phyloP scores from a whole-genome alignment of 1,284 basidiomycete species.

The Ceratobasidium sp. region DNA sequence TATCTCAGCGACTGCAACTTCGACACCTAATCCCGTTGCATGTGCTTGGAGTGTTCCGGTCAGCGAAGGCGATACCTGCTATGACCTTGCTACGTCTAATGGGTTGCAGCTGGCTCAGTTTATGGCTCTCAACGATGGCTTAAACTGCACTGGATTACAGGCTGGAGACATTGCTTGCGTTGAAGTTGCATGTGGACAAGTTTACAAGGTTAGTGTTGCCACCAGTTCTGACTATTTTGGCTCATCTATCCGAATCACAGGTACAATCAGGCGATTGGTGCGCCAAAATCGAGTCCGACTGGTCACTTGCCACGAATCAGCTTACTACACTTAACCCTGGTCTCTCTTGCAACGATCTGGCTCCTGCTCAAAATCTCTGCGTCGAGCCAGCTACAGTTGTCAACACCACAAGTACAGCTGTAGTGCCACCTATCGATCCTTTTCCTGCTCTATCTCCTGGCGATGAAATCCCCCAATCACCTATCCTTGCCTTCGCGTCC shows the following conservation, averaged over 20 bases:
- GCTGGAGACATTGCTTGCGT: slow-evolving; percentile 16
- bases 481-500: slow-evolving; percentile 9
- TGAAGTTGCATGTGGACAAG: neutral
- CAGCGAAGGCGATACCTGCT: slow-evolving; percentile 28
- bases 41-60: slow-evolving; percentile 3
- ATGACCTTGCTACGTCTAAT: slow-evolving; percentile 20
- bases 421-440: neutral
- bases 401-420: neutral
- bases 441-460: slow-evolving; percentile 22
- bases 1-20: neutral
- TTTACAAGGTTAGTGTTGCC: slow-evolving; percentile 5
- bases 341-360: slow-evolving; percentile 12
- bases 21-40: neutral
- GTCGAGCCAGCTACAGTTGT: neutral
- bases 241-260: neutral
- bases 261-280: slow-evolving; percentile 38
- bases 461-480: neutral
- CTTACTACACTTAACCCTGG: slow-evolving; percentile 29
- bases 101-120: slow-evolving; percentile 15
- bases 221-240: neutral
- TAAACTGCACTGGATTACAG: slow-evolving; percentile 7
- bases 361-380: slow-evolving; percentile 7
- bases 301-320: neutral
- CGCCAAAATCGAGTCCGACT: slow-evolving; percentile 29
- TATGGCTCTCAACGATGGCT: neutral